These are phyloP conservation scores for Trametes cubensis DNA, from an alignment of 768 basidiomycete species.

Conservation along the genomic window DNA sequence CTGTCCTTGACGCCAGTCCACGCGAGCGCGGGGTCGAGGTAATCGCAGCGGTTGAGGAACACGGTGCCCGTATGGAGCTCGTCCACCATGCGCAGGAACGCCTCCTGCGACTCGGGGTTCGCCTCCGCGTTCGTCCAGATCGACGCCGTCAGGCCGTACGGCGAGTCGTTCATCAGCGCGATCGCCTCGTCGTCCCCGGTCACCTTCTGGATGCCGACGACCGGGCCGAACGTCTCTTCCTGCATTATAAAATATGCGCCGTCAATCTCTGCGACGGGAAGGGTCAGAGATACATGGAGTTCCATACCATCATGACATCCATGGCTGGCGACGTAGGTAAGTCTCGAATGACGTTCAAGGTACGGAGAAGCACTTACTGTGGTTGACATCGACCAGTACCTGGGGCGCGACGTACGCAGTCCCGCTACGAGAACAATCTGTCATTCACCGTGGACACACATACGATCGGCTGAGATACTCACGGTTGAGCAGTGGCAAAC, in stretches of 20 bases:
- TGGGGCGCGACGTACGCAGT: constrained; percentile 90
- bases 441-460: neutral
- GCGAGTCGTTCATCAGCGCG: constrained; percentile 92
- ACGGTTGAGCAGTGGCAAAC: constrained; percentile 73
- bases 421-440: constrained; percentile 47
- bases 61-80: constrained; percentile 89
- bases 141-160: constrained; percentile 92
- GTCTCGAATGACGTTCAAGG: neutral
- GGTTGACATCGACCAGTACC: constrained; percentile 86
- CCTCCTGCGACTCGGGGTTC: constrained; percentile 61
- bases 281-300: too few species aligned
- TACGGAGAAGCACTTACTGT: constrained; percentile 56
- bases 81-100: constrained; percentile 69
- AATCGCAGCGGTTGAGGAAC: constrained; percentile 91
- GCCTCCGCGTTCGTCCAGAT: constrained; percentile 83
- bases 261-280: constrained; percentile 21
- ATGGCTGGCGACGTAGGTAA: constrained; percentile 54
- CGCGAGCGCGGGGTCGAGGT: constrained; percentile 86
- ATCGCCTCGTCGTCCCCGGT: constrained; percentile 87
- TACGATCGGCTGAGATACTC: constrained; percentile 30
- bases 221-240: constrained; percentile 93
- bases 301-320: constrained; percentile 95
- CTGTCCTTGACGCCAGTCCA: constrained; percentile 97
- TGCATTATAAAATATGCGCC: too few species aligned
- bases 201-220: constrained; percentile 92